Conservation (phyloP, 371 early-diverging fungal genomes). For the Syncephalastrum contaminatum region DNA sequence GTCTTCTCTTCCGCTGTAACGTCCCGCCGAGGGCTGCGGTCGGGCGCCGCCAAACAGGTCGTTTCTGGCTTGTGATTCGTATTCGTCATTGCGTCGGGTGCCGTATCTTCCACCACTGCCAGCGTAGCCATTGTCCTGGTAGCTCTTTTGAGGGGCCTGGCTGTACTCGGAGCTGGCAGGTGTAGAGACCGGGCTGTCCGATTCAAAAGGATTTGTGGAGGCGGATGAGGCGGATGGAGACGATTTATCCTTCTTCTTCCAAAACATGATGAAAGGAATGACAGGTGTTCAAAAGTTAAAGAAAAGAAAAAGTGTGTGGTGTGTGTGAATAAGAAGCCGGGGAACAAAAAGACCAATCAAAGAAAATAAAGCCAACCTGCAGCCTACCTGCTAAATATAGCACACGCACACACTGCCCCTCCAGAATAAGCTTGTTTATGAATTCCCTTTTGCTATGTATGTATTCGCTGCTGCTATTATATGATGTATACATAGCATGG, state of each 20-base stretch:
- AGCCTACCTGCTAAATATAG: no score
- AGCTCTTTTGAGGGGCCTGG: constrained; percentile 1
- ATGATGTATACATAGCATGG: no score
- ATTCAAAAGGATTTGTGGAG: constrained; percentile 25
- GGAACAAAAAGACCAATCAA: no score
- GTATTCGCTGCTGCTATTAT: no score
- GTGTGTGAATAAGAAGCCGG: no score
- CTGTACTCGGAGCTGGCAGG: constrained; percentile 3
- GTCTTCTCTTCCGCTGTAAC: constrained; percentile 8
- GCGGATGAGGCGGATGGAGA: constrained; percentile 13
- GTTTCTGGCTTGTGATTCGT: constrained; percentile 18
- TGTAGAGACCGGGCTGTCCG: constrained; percentile 1
- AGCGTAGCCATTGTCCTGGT: neutral
- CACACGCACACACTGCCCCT: no score
- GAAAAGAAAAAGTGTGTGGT: no score
- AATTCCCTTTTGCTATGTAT: no score
- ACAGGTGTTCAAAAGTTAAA: no score
- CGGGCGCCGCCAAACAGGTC: constrained; percentile 18
- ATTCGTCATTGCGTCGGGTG: constrained; percentile 13
- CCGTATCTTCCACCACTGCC: constrained; percentile 19
- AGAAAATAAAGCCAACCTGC: no score
- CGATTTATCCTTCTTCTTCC: constrained; percentile 23
- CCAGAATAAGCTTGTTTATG: no score
- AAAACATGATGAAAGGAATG: constrained; percentile 17
- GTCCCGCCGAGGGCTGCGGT: constrained; percentile 5